Percentiles rank a stretch among this genome's conserved stretches.
These are phyloP conservation scores for Tetrastigma voinierianum DNA, from an alignment of 164 flowering plant genomes.

Conservation along the genomic window DNA sequence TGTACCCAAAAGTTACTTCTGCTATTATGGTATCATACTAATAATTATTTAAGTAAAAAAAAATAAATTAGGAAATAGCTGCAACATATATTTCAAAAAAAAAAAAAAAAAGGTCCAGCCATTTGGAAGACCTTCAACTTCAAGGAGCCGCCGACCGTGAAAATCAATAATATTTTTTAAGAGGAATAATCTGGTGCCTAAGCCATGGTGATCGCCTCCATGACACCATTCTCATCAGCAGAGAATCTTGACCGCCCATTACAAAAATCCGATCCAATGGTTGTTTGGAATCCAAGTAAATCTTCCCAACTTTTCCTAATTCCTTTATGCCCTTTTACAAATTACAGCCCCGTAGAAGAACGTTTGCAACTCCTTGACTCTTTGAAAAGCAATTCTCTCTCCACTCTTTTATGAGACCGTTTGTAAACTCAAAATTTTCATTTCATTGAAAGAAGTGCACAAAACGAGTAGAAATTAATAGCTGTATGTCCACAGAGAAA, in stretches of 20 bases:
- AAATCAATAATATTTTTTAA: too few relatives aligned
- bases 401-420: conserved; percentile 24
- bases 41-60: too few relatives aligned
- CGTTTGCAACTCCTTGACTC: conserved; percentile 19
- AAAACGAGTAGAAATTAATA: conserved; percentile 1
- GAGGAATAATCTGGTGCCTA: too few relatives aligned
- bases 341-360: conserved; percentile 15
- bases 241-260: too few relatives aligned
- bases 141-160: not conserved
- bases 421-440: conserved; percentile 16
- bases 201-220: too few relatives aligned
- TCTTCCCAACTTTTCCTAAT: not conserved
- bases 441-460: not conserved
- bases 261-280: not conserved
- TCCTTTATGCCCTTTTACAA: not conserved
- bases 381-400: conserved; percentile 6
- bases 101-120: not conserved
- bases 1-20: too few relatives aligned
- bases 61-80: too few relatives aligned
- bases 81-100: too few relatives aligned
- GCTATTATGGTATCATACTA: too few relatives aligned
- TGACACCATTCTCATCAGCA: too few relatives aligned
- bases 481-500: not conserved
- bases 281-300: conserved; percentile 12
- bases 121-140: not conserved